phyloP scores from a whole-genome alignment of 352 stramenopile genomes.

The Globisporangium irregulare region DNA sequence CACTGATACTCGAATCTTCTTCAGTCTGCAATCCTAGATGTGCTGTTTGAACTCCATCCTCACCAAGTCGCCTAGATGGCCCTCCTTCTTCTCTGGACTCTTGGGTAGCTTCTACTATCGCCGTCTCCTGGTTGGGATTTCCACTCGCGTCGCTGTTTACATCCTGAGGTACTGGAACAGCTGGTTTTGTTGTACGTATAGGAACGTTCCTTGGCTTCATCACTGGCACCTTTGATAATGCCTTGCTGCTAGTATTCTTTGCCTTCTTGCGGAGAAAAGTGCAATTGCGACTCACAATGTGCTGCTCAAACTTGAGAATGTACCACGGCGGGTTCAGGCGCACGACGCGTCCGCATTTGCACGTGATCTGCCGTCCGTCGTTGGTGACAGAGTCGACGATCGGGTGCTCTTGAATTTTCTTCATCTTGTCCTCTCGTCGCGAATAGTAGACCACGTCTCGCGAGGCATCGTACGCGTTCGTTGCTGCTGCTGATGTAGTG shows the following conservation, averaged over 20 bases:
- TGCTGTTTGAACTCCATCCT: not conserved
- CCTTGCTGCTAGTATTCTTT: not conserved
- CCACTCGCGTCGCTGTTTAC: not conserved
- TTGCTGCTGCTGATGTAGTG: not conserved
- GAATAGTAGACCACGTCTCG: constrained; percentile 39
- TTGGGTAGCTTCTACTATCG: not conserved
- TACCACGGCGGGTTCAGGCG: constrained; percentile 82
- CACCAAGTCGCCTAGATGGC: not conserved
- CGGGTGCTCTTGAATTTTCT: constrained; percentile 50
- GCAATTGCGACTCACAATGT: constrained; percentile 81
- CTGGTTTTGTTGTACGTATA: not conserved
- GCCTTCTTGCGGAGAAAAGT: constrained; percentile 49
- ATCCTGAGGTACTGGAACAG: not conserved
- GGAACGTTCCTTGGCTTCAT: not conserved
- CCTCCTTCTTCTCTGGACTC: not conserved
- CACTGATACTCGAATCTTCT: not conserved
- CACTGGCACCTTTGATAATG: not conserved
- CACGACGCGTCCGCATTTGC: constrained; percentile 70
- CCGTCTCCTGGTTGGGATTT: not conserved
- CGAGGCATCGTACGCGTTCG: constrained; percentile 32
- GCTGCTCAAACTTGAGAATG: constrained; percentile 85
- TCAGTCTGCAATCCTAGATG: not conserved
- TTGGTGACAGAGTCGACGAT: constrained; percentile 38
- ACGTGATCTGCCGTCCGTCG: constrained; percentile 57
- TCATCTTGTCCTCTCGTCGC: constrained; percentile 63